Evolutionary conservation across 495 filamentous ascomycete species (phyloP), one percentile per base, ranked within the genome.

Genomic region (Penicillium pancosmium): DNA sequence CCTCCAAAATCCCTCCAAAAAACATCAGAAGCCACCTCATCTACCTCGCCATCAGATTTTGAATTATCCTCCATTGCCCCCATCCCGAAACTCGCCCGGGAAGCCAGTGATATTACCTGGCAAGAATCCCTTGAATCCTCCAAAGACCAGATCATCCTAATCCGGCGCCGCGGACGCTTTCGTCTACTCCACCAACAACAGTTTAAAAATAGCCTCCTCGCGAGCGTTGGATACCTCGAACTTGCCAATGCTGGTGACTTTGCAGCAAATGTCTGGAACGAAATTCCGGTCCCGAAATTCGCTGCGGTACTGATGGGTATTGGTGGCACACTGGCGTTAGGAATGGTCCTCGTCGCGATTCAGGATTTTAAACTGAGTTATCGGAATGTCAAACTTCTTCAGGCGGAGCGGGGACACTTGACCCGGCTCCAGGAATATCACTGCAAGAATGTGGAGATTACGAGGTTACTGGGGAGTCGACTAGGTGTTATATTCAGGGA

Each of bases 181-280:
- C 65, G 54, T 1, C 61, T 77, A 0, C 38, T 62, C 5, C 62
- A 66, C 44, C 73, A 73, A 36, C 63, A 65, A 10, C 73, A 77
- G 55, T 74, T 79, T 55, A 67, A 68, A 9, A 84, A 84, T 65
- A 79, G 69, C 51, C 68, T 84, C 1, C 73, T 82, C 18, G 69
- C 73, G 1, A 71, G 76, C 46, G 74, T 80, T 1, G 81, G 78
- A 2, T 80, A 74, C 50, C 72, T 84, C 31, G 81, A 84, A 56
- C 69, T 82, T 15, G 78, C 78, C 43, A 84, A 84, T 50, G 79
- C 78, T 0, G 78, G 73, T 2, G 81, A 84, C 59, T 82, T 84
- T 43, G 78, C 81, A 0, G 80, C 81, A 13, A 84, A 84, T 43
- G 77, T 81, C 7, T 84, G 78, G 79, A 84, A 84, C 46, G 50